A percentile compares a stretch with the other conserved stretches of the same genome.
Evolutionary conservation across 805 yeast species (phyloP).

Genomic region (Teunomyces kruisii): DNA sequence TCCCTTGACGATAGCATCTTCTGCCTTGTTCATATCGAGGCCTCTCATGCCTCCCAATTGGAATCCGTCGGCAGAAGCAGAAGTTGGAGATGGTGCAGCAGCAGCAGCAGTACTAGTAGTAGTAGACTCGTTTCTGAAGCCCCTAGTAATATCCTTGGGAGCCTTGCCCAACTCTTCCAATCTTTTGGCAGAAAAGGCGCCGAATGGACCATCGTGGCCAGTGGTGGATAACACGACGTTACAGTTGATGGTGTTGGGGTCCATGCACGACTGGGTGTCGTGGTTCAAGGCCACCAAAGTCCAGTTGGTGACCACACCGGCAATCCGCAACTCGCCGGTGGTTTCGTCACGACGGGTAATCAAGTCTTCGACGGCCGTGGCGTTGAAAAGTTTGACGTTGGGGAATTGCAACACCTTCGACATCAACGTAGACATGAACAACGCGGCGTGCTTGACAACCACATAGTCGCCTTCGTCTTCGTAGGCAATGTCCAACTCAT

Average conservation of each 20-base stretch:
- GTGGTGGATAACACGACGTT: constrained; percentile 67
- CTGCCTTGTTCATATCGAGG: constrained; percentile 75
- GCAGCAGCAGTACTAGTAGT: no score
- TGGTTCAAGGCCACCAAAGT: constrained; percentile 75
- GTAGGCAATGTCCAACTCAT: constrained; percentile 61
- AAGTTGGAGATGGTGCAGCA: not conserved
- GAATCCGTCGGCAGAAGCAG: constrained; percentile 20
- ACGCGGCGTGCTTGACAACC: constrained; percentile 78
- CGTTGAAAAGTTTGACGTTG: constrained; percentile 74
- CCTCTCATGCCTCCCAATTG: constrained; percentile 71
- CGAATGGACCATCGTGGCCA: constrained; percentile 84
- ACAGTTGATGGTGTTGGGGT: constrained; percentile 73
- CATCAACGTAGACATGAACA: constrained; percentile 68
- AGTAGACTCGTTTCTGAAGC: constrained; percentile 19
- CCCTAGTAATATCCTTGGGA: constrained; percentile 42
- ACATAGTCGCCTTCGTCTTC: constrained; percentile 82
- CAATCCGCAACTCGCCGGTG: constrained; percentile 60
- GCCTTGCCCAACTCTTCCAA: constrained; percentile 37
- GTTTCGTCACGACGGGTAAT: constrained; percentile 63
- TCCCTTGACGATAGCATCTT: constrained; percentile 69
- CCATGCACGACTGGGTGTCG: constrained; percentile 78
- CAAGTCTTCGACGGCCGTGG: constrained; percentile 78
- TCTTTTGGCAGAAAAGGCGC: constrained; percentile 77
- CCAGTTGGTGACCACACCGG: constrained; percentile 85
- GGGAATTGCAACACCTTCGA: constrained; percentile 71